A percentile compares a stretch with the other conserved stretches of the same genome.
phyloP scores from a whole-genome alignment of 495 filamentous ascomycete species.

The Clohesyomyces aquaticus region DNA sequence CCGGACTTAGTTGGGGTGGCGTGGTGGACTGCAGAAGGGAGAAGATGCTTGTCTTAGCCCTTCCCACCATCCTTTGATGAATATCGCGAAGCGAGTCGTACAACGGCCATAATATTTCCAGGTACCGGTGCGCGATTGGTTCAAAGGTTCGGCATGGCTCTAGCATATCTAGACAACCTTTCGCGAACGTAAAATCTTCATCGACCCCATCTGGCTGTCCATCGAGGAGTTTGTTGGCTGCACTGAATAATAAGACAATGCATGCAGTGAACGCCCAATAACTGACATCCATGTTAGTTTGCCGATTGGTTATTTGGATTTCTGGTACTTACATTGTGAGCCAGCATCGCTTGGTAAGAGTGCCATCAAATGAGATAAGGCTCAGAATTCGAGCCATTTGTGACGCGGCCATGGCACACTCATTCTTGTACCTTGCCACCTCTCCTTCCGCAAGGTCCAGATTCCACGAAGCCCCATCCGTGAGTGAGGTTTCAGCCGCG shows the following conservation, averaged over 20 bases:
- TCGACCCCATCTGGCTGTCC: slow-evolving; percentile 13
- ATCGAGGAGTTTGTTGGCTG: slow-evolving; percentile 29
- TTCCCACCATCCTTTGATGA: slow-evolving; percentile 24
- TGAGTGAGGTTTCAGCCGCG: slow-evolving; percentile 24
- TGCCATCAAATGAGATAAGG: slow-evolving; percentile 33
- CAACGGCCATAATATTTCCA: slow-evolving; percentile 30
- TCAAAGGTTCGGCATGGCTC: slow-evolving; percentile 30
- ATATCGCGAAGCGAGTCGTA: slow-evolving; percentile 32
- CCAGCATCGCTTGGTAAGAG: slow-evolving; percentile 39
- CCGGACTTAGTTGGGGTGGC: slow-evolving; percentile 22
- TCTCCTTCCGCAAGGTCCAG: slow-evolving; percentile 23
- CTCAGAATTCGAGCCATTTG: slow-evolving; percentile 33
- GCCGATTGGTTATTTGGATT: not conserved
- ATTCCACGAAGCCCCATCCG: slow-evolving; percentile 6
- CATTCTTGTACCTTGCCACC: slow-evolving; percentile 18
- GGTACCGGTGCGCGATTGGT: slow-evolving; percentile 28
- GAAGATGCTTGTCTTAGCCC: slow-evolving; percentile 36
- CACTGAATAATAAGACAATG: slow-evolving; percentile 34
- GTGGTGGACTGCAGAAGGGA: slow-evolving; percentile 26
- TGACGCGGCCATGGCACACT: slow-evolving; percentile 33
- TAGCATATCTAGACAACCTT: slow-evolving; percentile 36
- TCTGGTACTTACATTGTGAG: slow-evolving; percentile 34
- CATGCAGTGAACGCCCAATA: slow-evolving; percentile 38
- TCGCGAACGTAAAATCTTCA: slow-evolving; percentile 32
- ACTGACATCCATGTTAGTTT: slow-evolving; percentile 18